These are phyloP conservation scores for Boletus mariae DNA, from an alignment of 1,284 basidiomycete genomes.

Conservation along the genomic window DNA sequence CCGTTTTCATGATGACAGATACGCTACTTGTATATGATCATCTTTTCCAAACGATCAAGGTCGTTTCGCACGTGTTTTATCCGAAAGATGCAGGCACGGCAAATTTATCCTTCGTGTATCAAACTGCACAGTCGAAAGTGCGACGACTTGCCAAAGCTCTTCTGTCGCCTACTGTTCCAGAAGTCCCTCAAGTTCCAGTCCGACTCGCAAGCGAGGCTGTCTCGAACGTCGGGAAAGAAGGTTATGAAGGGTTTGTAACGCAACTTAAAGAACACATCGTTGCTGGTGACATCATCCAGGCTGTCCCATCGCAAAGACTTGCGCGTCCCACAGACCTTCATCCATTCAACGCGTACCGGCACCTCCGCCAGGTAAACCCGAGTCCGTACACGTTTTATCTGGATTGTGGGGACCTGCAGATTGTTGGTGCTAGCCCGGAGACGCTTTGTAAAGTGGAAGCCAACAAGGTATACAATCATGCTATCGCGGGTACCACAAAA, in stretches of 20 bases:
- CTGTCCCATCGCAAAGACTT: constrained; percentile 93
- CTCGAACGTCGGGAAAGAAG: constrained; percentile 91
- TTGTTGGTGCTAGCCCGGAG: constrained; percentile 97
- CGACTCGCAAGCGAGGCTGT: constrained; percentile 68
- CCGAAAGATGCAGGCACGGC: constrained; percentile 61
- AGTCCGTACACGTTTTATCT: constrained; percentile 99
- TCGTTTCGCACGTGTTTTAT: constrained; percentile 93
- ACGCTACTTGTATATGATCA: constrained; percentile 96
- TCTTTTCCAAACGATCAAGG: constrained; percentile 90
- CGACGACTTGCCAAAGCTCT: constrained; percentile 70
- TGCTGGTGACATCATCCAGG: constrained; percentile 98
- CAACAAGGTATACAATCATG: constrained; percentile 94
- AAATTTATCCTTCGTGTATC: constrained; percentile 77
- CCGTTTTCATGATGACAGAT: constrained; percentile 95
- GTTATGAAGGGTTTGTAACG: constrained; percentile 93
- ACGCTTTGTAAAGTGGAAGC: constrained; percentile 95
- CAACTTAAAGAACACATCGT: constrained; percentile 92
- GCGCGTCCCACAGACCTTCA: constrained; percentile 84
- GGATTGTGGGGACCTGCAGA: constrained; percentile 87
- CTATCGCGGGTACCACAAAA: constrained; percentile 94
- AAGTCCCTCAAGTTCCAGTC: constrained; percentile 67
- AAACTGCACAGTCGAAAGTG: constrained; percentile 77
- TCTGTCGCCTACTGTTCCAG: constrained; percentile 54
- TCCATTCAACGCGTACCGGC: constrained; percentile 96
- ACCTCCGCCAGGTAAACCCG: constrained; percentile 92